Base-by-base conservation (phyloP, 2,329 filamentous ascomycete genomes). In the Fonsecaea erecta region DNA sequence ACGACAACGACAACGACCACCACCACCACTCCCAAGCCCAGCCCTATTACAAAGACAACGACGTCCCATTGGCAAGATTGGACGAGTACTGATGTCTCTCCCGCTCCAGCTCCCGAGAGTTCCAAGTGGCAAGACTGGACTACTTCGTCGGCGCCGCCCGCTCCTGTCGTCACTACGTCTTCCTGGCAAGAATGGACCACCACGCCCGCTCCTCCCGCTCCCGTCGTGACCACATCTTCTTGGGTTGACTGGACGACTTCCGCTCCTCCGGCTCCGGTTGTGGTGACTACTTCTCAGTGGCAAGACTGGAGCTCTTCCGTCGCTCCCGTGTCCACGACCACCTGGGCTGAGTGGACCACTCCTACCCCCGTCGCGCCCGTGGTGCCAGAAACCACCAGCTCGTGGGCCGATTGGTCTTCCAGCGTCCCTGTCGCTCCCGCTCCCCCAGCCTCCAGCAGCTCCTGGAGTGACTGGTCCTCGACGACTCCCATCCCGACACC, bases 401-500 rank as follows among this genome's bases (percentile, higher is more conserved):
- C 18, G 14, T 64, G 65, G 61, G 48, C 37, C 30, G 65, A 64
- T 53, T 64, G 63, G 63, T 52, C 53, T 21, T 53, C 35, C 55
- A 43, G 28, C 30, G 35, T 63, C 18, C 26, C 59, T 18, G 46
- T 57, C 0, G 46, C 63, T 52, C 59, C 63, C 1, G 32, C 46
- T 28, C 54, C 63, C 32, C 59, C 63, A 1, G 32, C 46, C 26
- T 60, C 63, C 32, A 63, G 63, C 55, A 61, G 37, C 32, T 14
- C 8, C 9, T 66, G 67, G 64, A 37, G 35, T 24, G 67, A 66
- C 54, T 67, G 65, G 65, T 60, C 59, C 24, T 63, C 67, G 8
- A 35, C 55, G 16, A 28, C 64, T 52, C 62, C 61, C 12, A 48
- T 37, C 9, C 43, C 56, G 7, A 59, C 60, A 12, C 51, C 64